Conservation (phyloP, 2,329 filamentous ascomycete genomes). For the Westerdykella aurantiaca region DNA sequence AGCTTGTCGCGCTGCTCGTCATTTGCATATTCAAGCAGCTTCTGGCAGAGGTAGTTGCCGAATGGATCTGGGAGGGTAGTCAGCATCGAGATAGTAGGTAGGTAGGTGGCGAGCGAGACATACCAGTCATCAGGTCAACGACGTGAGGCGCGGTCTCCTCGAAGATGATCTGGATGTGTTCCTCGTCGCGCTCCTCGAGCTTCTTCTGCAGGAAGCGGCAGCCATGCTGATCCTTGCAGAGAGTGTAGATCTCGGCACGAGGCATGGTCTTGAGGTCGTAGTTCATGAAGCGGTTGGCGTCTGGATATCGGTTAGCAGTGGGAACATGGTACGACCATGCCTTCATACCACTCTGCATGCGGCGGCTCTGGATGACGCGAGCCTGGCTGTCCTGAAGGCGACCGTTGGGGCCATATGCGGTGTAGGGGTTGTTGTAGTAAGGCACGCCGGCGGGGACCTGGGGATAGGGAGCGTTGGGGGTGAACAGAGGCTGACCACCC, state of each 20-base stretch:
- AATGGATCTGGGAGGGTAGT: conserved; percentile 64
- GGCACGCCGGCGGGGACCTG: conserved; percentile 10
- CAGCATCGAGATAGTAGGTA: conserved; percentile 12
- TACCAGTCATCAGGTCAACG: conserved; percentile 87
- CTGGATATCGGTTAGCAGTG: conserved; percentile 18
- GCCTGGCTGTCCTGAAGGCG: conserved; percentile 68
- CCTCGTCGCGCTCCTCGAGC: conserved; percentile 78
- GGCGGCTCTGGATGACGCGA: conserved; percentile 69
- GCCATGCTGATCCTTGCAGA: conserved; percentile 97
- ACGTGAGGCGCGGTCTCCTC: conserved; percentile 89
- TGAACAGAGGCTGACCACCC: conserved; percentile 23
- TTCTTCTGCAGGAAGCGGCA: conserved; percentile 97
- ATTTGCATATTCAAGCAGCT: conserved; percentile 90
- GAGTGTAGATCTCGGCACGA: conserved; percentile 70
- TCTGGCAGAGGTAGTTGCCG: conserved; percentile 98
- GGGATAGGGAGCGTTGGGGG: conserved; percentile 19
- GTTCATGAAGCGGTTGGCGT: conserved; percentile 71
- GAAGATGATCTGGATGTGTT: conserved; percentile 89
- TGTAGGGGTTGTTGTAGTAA: conserved; percentile 25
- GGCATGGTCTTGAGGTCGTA: conserved; percentile 72
- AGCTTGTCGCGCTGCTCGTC: conserved; percentile 90
- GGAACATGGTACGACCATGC: conserved; percentile 20
- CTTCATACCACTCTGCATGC: conserved; percentile 68
- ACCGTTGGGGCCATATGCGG: conserved; percentile 36
- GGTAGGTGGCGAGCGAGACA: conserved; percentile 7